phyloP scores from a whole-genome alignment of 352 stramenopile genomes.

The Blastocystis sp. region DNA sequence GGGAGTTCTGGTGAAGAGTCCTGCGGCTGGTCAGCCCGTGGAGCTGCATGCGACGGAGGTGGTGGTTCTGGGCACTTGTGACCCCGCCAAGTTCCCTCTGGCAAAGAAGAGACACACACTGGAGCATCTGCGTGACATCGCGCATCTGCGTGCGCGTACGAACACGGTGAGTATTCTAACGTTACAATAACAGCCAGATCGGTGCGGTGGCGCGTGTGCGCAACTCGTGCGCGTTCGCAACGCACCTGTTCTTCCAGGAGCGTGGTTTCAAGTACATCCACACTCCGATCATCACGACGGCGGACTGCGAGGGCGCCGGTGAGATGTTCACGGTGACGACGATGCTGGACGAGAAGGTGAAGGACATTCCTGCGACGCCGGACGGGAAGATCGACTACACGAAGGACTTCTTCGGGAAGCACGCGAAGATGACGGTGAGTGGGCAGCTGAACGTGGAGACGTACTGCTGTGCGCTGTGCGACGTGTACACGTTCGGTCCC shows the following conservation, averaged over 20 bases:
- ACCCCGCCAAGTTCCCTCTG: constrained; percentile 81
- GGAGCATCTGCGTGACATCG: constrained; percentile 87
- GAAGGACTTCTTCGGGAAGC: constrained; percentile 84
- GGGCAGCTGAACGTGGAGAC: constrained; percentile 83
- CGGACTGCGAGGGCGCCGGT: constrained; percentile 89
- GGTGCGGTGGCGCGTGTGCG: constrained; percentile 83
- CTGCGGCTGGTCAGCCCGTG: constrained; percentile 76
- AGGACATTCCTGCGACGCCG: constrained; percentile 55
- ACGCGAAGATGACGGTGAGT: constrained; percentile 76
- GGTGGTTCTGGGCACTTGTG: constrained; percentile 78
- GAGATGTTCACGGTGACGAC: constrained; percentile 86
- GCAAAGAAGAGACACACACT: constrained; percentile 95
- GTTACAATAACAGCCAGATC: constrained; percentile 61
- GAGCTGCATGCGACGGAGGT: constrained; percentile 76
- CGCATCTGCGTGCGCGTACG: constrained; percentile 84
- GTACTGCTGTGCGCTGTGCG: constrained; percentile 85
- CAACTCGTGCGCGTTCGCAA: constrained; percentile 71
- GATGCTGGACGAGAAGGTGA: constrained; percentile 62
- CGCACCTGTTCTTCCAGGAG: constrained; percentile 73
- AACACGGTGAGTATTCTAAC: constrained; percentile 70
- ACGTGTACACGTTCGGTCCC: constrained; percentile 97
- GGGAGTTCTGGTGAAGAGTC: constrained; percentile 75
- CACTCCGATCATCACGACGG: constrained; percentile 88
- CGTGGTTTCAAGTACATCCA: constrained; percentile 69
- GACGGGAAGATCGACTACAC: constrained; percentile 68